Evolutionary conservation across 768 basidiomycete species (phyloP), one percentile per base, ranked within the genome.

Genomic region (Hygrophoropsis aurantiaca): DNA sequence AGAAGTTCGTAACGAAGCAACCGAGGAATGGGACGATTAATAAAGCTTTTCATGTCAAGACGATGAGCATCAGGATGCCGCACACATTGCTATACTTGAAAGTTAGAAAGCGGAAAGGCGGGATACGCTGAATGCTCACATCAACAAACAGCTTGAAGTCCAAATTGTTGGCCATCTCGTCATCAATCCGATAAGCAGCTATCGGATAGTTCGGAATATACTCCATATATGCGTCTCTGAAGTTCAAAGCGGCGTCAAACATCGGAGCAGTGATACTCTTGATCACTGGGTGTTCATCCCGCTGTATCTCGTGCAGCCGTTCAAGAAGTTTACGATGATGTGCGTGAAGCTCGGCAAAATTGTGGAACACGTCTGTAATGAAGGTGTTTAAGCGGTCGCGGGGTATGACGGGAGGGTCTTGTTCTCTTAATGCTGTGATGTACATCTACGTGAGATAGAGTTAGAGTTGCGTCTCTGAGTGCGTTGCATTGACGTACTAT

Each of bases 181-280:
- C 85, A 49, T 91, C 89, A 46, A 97, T 87, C 36, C 87, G 72
- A 58, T 89, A 89, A 2, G 87, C 85, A 0, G 94, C 94, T 40
- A 91, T 89, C 1, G 95, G 94, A 66, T 94, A 90, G 69, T 94
- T 85, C n/a, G 89, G 81, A 51, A 92, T 82, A 57, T 97, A 97
- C 51, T 92, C 88, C 75, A 94, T 82, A 66, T 99, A 99, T 11
- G 87, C 85, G 40, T 90, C 87, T 5, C 90, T 80, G 76, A 95
- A 98, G 55, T 94, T 91, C 50, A 97, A 75, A 1, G 94, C 91
- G 3, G 91, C 91, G 61, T 94, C 86, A 42, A 91, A 82, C 49
- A 97, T 75, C 1, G 91, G 75, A 23, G 90, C 92, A 2, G 90
- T 93, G 49, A 98, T 75, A 46, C 79, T 86, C 40, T 75, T 76